A percentile compares a stretch with the other conserved stretches of the same genome.
These are phyloP conservation scores for Rhynchospora breviuscula DNA, from an alignment of 176 grass and related monocot species.

Conservation along the genomic window DNA sequence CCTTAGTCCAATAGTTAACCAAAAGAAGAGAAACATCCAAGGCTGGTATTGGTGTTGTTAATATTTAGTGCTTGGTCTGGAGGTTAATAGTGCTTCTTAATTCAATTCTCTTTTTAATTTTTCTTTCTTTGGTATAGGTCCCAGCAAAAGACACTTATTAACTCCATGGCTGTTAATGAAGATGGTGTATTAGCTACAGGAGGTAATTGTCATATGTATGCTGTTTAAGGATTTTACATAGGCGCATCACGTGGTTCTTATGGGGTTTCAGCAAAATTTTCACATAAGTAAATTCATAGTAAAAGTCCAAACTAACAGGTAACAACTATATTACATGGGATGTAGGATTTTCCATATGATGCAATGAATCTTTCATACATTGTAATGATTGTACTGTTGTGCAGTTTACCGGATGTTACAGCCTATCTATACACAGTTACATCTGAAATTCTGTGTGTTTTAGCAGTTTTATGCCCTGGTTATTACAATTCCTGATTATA, in stretches of 20 bases:
- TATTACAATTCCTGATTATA: not conserved
- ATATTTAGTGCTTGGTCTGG: not conserved
- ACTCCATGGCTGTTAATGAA: constrained; percentile 97
- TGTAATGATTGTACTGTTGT: too few relatives aligned
- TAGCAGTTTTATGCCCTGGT: not conserved
- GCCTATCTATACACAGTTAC: not conserved
- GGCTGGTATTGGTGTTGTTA: not conserved
- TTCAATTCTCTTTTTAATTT: not conserved
- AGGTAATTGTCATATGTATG: constrained; percentile 38
- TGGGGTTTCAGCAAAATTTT: not conserved
- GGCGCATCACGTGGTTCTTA: not conserved
- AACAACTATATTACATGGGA: not conserved
- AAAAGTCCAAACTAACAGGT: not conserved
- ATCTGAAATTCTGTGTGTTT: not conserved
- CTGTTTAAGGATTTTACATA: not conserved
- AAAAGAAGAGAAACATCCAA: not conserved
- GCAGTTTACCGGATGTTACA: not conserved
- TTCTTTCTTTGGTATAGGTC: constrained; percentile 39
- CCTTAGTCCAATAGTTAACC: not conserved
- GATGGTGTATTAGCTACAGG: constrained; percentile 89
- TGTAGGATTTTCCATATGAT: not conserved
- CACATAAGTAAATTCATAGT: not conserved
- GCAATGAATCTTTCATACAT: too few relatives aligned
- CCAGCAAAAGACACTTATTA: constrained; percentile 97
- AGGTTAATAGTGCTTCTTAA: not conserved